phyloP scores from a whole-genome alignment of 768 basidiomycete species.

The Serendipita sp. region DNA sequence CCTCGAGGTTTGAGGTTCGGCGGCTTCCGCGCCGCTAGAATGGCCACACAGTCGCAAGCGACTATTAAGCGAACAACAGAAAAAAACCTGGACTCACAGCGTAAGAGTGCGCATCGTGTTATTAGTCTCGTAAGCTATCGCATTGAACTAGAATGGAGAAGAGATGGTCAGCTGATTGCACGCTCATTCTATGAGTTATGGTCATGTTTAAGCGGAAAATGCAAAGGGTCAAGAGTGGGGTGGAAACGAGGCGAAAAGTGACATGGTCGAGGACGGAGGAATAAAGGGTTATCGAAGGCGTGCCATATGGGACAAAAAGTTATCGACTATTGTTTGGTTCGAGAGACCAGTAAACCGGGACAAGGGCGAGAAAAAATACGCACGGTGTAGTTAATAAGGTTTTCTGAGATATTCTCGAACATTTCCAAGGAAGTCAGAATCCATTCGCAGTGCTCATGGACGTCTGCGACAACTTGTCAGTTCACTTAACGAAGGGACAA shows the following conservation, averaged over 20 bases:
- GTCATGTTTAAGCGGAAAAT: background rate
- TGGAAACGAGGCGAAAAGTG: background rate
- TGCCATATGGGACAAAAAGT: background rate
- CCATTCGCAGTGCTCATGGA: conserved; percentile 63
- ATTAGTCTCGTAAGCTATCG: conserved; percentile 4
- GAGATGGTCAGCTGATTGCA: conserved; percentile 28
- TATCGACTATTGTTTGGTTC: too few species aligned
- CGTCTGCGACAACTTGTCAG: conserved; percentile 33
- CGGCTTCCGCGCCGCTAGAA: too few species aligned
- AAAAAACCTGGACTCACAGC: background rate
- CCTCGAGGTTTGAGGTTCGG: too few species aligned
- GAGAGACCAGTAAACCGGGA: too few species aligned
- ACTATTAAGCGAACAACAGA: too few species aligned
- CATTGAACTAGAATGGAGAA: background rate
- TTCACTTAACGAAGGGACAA: background rate
- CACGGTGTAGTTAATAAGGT: conserved; percentile 59
- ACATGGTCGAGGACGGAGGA: conserved; percentile 7
- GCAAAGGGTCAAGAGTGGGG: background rate
- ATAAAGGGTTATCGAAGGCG: background rate
- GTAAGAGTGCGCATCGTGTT: conserved; percentile 5
- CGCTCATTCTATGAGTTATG: conserved; percentile 21
- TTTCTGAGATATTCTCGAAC: conserved; percentile 54
- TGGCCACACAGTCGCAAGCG: too few species aligned
- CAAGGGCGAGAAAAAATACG: conserved; percentile 28
- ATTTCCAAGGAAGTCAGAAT: conserved; percentile 55